Conservation (phyloP, 345 rosid species). For the Pistacia integerrima region DNA sequence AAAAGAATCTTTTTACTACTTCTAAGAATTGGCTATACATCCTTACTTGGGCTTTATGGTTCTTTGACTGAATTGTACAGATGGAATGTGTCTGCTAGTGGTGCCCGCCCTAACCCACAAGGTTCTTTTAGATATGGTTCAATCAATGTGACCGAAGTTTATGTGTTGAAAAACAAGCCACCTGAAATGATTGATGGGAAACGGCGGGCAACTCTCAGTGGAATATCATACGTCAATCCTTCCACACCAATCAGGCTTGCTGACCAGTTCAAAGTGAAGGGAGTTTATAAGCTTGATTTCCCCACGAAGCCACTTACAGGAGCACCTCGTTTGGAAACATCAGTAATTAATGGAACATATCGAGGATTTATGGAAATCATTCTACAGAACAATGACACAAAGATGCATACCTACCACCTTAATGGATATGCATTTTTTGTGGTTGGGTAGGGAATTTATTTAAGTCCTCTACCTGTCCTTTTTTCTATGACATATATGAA, state of each 20-base stretch:
- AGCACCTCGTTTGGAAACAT: constrained; percentile 65
- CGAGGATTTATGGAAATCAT: constrained; percentile 94
- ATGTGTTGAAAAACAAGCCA: constrained; percentile 73
- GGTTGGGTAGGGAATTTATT: constrained; percentile 63
- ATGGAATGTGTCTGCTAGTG: constrained; percentile 97
- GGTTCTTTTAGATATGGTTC: constrained; percentile 96
- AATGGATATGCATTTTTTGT: constrained; percentile 94
- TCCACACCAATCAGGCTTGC: constrained; percentile 95
- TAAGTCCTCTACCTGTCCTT: background rate
- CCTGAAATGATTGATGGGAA: constrained; percentile 74
- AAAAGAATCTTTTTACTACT: background rate
- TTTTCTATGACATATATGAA: background rate
- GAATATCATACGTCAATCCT: constrained; percentile 83
- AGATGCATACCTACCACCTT: constrained; percentile 89
- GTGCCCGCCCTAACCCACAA: constrained; percentile 98
- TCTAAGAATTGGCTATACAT: background rate
- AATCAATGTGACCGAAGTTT: constrained; percentile 90
- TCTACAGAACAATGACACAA: constrained; percentile 95
- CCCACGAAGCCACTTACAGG: constrained; percentile 81
- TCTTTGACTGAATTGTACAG: constrained; percentile 46
- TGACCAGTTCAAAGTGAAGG: constrained; percentile 76
- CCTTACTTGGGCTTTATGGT: constrained; percentile 5
- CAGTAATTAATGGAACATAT: constrained; percentile 89
- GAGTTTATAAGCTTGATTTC: constrained; percentile 90
- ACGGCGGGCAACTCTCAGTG: constrained; percentile 66